Conservation (phyloP, 2,329 filamentous ascomycete genomes). For the Phaeosphaeriaceae sp. region DNA sequence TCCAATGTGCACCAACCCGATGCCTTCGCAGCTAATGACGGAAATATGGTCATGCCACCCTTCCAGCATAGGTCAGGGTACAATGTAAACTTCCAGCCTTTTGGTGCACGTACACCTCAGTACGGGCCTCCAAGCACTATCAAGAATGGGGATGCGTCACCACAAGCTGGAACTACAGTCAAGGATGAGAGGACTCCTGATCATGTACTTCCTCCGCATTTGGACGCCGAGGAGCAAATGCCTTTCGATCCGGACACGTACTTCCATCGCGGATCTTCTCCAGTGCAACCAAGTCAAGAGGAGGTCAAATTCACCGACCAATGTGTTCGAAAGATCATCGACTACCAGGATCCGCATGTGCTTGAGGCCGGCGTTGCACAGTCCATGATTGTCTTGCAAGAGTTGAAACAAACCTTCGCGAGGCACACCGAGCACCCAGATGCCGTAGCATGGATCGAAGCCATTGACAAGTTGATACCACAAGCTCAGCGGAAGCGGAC, state of each 20-base stretch:
- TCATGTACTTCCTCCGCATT: neutral
- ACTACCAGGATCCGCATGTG: slow-evolving; percentile 38
- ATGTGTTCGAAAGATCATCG: slow-evolving; percentile 43
- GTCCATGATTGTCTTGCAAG: slow-evolving; percentile 47
- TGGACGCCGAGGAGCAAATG: slow-evolving; percentile 2
- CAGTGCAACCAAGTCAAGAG: slow-evolving; percentile 10
- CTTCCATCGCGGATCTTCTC: slow-evolving; percentile 25
- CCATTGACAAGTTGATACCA: slow-evolving; percentile 53
- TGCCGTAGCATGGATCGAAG: slow-evolving; percentile 50
- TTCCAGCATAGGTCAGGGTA: neutral
- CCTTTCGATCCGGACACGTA: slow-evolving; percentile 23
- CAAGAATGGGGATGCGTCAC: neutral
- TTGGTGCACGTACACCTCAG: neutral
- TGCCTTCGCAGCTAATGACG: neutral
- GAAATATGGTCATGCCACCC: neutral
- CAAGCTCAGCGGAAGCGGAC: slow-evolving; percentile 52
- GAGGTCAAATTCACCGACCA: slow-evolving; percentile 13
- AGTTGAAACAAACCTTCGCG: slow-evolving; percentile 42
- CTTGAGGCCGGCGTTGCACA: slow-evolving; percentile 52
- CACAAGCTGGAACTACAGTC: neutral
- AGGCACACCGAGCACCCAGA: slow-evolving; percentile 35
- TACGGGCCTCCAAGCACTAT: neutral
- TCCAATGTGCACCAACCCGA: too few relatives aligned
- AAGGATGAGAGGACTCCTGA: slow-evolving; percentile 4
- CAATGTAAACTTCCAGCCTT: neutral